Evolutionary conservation across 176 grass and related monocot genomes (phyloP).

Genomic region (Chloris gayana): DNA sequence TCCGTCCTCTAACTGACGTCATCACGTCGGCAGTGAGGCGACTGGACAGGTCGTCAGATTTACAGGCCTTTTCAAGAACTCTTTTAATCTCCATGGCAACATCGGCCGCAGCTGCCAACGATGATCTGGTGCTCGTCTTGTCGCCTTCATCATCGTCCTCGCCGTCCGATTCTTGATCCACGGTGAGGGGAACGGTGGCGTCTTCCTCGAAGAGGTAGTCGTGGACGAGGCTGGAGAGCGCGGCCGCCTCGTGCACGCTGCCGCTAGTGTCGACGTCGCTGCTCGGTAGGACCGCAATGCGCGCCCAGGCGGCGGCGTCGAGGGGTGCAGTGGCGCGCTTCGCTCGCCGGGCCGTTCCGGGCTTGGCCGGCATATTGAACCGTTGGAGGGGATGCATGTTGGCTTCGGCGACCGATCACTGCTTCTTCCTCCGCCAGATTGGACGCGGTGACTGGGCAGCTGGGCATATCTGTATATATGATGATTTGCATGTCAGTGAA

Average conservation of each 20-base stretch:
- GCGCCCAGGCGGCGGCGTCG: slow-evolving; percentile 29
- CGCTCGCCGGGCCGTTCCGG: background rate
- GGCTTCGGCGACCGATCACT: background rate
- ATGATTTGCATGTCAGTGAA: slow-evolving; percentile 2
- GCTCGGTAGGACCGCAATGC: slow-evolving; percentile 22
- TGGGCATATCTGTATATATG: background rate
- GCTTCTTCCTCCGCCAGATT: background rate
- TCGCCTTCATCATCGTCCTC: slow-evolving; percentile 5
- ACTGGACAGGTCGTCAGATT: background rate
- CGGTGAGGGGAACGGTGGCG: background rate
- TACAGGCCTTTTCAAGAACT: background rate
- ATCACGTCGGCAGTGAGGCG: slow-evolving; percentile 31
- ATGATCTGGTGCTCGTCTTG: background rate
- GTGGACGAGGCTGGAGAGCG: slow-evolving; percentile 47
- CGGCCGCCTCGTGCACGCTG: slow-evolving; percentile 44
- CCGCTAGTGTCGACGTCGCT: slow-evolving; percentile 36
- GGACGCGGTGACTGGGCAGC: background rate
- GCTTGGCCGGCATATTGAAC: slow-evolving; percentile 10
- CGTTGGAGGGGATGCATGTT: background rate
- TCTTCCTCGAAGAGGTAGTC: slow-evolving; percentile 49
- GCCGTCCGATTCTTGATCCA: background rate
- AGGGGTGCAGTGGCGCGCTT: slow-evolving; percentile 43
- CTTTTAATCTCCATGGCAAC: background rate
- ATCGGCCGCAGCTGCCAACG: background rate
- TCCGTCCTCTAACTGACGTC: background rate